These are phyloP conservation scores for Eragrostis nindensis DNA, from an alignment of 176 grass and related monocot genomes.

Conservation along the genomic window DNA sequence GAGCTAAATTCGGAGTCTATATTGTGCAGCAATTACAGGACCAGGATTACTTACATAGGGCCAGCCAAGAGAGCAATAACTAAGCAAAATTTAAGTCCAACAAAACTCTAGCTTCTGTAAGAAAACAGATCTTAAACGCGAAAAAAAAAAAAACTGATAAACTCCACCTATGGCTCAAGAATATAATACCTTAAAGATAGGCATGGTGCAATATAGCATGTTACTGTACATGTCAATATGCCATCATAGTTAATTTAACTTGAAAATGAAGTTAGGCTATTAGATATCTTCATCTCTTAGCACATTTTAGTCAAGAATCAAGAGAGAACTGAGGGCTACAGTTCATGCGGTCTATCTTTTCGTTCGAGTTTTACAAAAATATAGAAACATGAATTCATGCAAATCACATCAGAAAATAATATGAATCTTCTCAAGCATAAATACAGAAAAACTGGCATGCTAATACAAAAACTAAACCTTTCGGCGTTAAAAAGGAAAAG, in stretches of 20 bases:
- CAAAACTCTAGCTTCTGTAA: background rate
- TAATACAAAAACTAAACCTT: background rate
- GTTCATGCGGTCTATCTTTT: background rate
- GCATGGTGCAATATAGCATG: background rate
- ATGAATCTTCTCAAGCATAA: background rate
- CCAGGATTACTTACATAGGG: background rate
- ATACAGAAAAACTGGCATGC: background rate
- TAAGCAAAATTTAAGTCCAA: background rate
- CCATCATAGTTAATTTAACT: constrained; percentile 31
- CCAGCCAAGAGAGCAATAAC: background rate
- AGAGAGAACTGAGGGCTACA: background rate
- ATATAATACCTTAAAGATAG: background rate
- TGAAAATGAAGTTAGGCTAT: constrained; percentile 12
- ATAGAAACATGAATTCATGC: background rate
- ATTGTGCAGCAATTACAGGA: background rate
- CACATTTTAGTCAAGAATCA: background rate
- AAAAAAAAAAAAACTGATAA: background rate
- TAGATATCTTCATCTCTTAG: constrained; percentile 2
- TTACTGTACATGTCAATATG: constrained; percentile 5
- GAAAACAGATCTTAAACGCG: background rate
- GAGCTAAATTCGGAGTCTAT: background rate
- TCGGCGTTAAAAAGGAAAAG: background rate
- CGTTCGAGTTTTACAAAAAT: constrained; percentile 15
- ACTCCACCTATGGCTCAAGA: background rate
- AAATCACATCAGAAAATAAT: constrained; percentile 16